Evolutionary conservation across 805 yeast genomes (phyloP).

Genomic region (Tetrapisispora nanseiensis): DNA sequence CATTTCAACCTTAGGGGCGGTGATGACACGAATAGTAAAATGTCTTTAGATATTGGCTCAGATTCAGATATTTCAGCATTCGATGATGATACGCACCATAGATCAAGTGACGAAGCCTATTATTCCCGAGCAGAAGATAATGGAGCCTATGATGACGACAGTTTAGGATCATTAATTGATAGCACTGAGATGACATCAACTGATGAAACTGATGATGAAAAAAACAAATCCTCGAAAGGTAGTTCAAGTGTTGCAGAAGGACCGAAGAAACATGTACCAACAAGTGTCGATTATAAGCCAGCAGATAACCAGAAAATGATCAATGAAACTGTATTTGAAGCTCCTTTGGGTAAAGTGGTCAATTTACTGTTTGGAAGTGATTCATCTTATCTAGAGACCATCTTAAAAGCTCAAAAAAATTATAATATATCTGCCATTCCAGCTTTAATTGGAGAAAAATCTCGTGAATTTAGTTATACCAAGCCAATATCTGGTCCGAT

Average conservation of each 20-base stretch:
- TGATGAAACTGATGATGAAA: slow-evolving; percentile 28
- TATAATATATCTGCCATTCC: slow-evolving; percentile 45
- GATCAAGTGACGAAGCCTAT: slow-evolving; percentile 17
- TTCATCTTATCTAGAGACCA: slow-evolving; percentile 33
- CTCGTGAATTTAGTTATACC: slow-evolving; percentile 45
- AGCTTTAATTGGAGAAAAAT: slow-evolving; percentile 27
- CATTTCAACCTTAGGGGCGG: slow-evolving; percentile 6
- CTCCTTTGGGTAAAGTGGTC: slow-evolving; percentile 58
- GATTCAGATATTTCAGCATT: slow-evolving; percentile 20
- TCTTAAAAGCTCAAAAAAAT: slow-evolving; percentile 55
- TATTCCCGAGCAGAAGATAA: slow-evolving; percentile 15
- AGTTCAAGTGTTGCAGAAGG: slow-evolving; percentile 17
- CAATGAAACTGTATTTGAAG: slow-evolving; percentile 42
- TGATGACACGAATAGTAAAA: slow-evolving; percentile 4
- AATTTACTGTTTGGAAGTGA: slow-evolving; percentile 55
- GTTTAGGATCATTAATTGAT: slow-evolving; percentile 5
- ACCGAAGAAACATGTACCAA: slow-evolving; percentile 42
- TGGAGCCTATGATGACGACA: slow-evolving; percentile 13
- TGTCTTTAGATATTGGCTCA: slow-evolving; percentile 7
- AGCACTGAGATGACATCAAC: slow-evolving; percentile 22
- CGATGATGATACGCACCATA: slow-evolving; percentile 18
- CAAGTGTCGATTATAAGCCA: slow-evolving; percentile 35
- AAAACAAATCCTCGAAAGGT: background rate
- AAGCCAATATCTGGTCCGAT: slow-evolving; percentile 60
- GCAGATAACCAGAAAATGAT: slow-evolving; percentile 45